Evolutionary conservation across 2,329 filamentous ascomycete species (phyloP), one percentile per base, ranked within the genome.

Genomic region (Blumeria graminis): DNA sequence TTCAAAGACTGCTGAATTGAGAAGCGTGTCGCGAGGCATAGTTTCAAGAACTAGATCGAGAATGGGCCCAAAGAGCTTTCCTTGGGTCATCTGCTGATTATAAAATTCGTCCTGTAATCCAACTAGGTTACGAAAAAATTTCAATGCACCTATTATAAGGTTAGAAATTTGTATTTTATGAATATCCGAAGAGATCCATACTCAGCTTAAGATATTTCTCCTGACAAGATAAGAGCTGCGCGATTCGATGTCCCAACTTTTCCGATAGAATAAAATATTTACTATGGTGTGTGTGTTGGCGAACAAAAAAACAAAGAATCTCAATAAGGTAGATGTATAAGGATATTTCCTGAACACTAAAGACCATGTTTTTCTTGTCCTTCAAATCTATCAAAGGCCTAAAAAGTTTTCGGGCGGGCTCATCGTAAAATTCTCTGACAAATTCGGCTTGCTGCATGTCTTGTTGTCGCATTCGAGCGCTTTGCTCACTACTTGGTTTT

Each of bases 191-290:
- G 1, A 35, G 7, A n/a, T 45, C 71, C 81, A 69, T 71, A 89
- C 85, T 85, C 46, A 98, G 77, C 69, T 90, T 89, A 61, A 98
- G 71, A 67, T 94, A 89, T 71, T 96, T 96, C 69, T 96, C 86
- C 9, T 81, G 81, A 58, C 83, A 89, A 48, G 74, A 73, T 61
- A 98, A 76, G 59, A 98, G 76, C 68, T 94, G 87, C 53, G 82
- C 81, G 59, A 95, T 82, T 43, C 89, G 80, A 59, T 81, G 76
- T 7, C 84, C 80, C 48, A 96, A 74, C 57, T 84, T 81, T 68
- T 95, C 80, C 10, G 78, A 78, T 60, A 94, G 73, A 32, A 96
- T 83, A 65, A 95, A 94, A 64, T 81, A 85, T 68, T 93, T 92
- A 71, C 84, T 89, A 62, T 87, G 81, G 64, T 86, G 81, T 43